These are phyloP conservation scores for Microascus cirrosus DNA, from an alignment of 2,329 filamentous ascomycete genomes.

Conservation along the genomic window DNA sequence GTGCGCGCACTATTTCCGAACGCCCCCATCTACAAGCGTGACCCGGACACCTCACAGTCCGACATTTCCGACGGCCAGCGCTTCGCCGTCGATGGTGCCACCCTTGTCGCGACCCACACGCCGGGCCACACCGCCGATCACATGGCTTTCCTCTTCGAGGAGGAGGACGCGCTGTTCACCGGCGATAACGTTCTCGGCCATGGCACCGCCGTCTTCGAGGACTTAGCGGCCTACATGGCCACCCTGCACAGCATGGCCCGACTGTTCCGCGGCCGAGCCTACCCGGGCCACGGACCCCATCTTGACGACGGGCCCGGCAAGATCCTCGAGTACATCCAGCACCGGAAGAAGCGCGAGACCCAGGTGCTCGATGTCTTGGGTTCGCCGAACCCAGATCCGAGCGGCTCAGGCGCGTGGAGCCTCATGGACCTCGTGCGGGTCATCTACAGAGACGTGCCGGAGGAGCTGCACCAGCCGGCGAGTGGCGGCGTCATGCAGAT, in stretches of 20 bases:
- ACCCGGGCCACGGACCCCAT: conserved; percentile 79
- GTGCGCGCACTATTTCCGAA: conserved; percentile 53
- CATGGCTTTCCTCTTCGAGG: conserved; percentile 63
- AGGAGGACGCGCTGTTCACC: conserved; percentile 78
- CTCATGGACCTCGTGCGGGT: conserved; percentile 76
- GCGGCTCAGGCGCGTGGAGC: conserved; percentile 38
- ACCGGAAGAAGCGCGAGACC: conserved; percentile 68
- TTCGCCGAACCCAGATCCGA: background rate
- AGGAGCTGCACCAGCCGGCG: conserved; percentile 65
- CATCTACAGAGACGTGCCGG: conserved; percentile 72
- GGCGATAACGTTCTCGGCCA: conserved; percentile 84
- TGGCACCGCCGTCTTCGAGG: conserved; percentile 76
- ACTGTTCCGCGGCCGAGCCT: conserved; percentile 58
- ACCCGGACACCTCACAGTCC: conserved; percentile 39
- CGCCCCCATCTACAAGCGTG: conserved; percentile 55
- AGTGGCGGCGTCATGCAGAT: conserved; percentile 68
- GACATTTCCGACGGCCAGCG: conserved; percentile 38
- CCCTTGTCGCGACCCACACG: conserved; percentile 49
- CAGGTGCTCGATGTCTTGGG: conserved; percentile 59
- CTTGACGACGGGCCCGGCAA: conserved; percentile 61
- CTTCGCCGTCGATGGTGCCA: conserved; percentile 50
- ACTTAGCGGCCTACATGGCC: conserved; percentile 56
- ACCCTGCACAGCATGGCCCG: conserved; percentile 59
- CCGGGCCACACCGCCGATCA: conserved; percentile 73
- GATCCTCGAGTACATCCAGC: conserved; percentile 72